Conservation (phyloP, 345 rosid species). For the Euphorbia lathyris region DNA sequence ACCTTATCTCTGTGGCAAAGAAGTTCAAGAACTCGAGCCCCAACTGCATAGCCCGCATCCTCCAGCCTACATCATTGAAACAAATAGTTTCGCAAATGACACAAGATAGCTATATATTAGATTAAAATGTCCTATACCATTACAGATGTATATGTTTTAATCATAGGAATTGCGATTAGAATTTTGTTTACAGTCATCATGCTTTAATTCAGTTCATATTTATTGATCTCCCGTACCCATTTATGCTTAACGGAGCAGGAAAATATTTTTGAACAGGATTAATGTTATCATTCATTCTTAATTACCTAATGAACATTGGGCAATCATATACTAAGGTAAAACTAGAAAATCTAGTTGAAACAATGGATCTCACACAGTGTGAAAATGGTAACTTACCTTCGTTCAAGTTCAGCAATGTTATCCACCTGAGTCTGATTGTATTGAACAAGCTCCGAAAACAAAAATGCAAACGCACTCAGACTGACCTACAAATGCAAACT, state of each 20-base stretch:
- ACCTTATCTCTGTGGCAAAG: constrained; percentile 92
- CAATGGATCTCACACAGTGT: not conserved
- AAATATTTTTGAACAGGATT: not conserved
- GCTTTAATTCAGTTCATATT: not conserved
- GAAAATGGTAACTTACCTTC: constrained; percentile 49
- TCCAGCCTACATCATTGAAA: constrained; percentile 55
- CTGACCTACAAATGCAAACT: constrained; percentile 36
- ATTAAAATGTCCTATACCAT: not conserved
- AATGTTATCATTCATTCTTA: no score
- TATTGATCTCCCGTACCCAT: not conserved
- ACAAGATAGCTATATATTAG: not conserved
- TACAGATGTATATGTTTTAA: not conserved
- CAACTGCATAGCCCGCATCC: constrained; percentile 94
- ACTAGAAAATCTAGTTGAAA: not conserved
- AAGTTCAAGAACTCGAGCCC: constrained; percentile 85
- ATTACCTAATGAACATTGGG: not conserved
- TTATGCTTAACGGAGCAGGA: not conserved
- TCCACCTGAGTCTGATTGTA: constrained; percentile 97
- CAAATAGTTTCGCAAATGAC: not conserved
- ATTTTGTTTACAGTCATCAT: not conserved
- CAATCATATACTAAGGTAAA: not conserved
- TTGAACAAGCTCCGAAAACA: constrained; percentile 86
- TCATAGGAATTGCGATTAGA: not conserved
- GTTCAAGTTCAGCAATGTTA: constrained; percentile 87
- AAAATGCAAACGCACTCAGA: constrained; percentile 47